A percentile compares a stretch with the other conserved stretches of the same genome.
Evolutionary conservation across 345 rosid species (phyloP).

Genomic region (Excoecaria agallocha): DNA sequence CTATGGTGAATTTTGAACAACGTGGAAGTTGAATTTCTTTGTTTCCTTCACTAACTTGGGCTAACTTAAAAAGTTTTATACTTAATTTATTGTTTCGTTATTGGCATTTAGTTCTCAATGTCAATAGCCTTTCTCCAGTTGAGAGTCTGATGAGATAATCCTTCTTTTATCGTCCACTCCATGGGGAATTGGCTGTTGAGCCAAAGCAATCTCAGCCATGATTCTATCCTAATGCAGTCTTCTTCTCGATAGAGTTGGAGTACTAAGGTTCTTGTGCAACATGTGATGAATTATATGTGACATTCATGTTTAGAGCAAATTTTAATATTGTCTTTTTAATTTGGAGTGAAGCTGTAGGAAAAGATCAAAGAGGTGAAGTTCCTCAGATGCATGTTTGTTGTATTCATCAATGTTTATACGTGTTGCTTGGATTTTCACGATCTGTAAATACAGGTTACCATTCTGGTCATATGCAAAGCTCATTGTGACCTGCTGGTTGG

Average conservation of each 20-base stretch:
- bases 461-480: slow-evolving; percentile 83
- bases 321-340: background rate
- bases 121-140: background rate
- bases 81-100: background rate
- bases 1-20: background rate
- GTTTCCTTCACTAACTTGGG: background rate
- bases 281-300: background rate
- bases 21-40: background rate
- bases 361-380: background rate
- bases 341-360: background rate
- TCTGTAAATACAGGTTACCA: slow-evolving; percentile 63
- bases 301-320: background rate
- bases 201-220: background rate
- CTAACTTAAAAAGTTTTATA: background rate
- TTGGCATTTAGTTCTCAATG: background rate
- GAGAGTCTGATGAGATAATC: background rate
- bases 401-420: background rate
- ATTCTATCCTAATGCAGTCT: background rate
- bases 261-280: background rate
- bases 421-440: background rate
- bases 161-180: background rate
- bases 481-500: slow-evolving; percentile 89
- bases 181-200: background rate
- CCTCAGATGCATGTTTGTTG: background rate
- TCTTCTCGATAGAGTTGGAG: background rate